Evolutionary conservation across 345 rosid species (phyloP), one percentile per base, ranked within the genome.

Genomic region (Alliaria petiolata): DNA sequence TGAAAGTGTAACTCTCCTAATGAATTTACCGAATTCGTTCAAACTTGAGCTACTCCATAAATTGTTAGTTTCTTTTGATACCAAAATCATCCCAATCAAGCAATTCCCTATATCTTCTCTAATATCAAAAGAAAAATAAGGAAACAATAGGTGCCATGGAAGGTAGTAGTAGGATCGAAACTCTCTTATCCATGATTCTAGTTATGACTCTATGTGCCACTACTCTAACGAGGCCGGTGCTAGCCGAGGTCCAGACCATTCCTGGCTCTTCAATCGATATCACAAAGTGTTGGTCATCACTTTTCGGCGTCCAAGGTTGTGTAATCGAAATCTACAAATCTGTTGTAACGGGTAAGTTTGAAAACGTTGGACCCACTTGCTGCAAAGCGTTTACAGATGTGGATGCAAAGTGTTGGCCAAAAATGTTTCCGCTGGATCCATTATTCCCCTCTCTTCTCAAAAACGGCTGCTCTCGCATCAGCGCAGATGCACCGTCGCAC

Each of bases 361-460:
- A 63, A 45, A 63, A 46, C 5, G 19, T 62, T 63, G 31, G 43
- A 46, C 31, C 31, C 0, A 36, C 68, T 3, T 63, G 68, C 7
- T 63, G 55, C 55, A 62, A 62, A 9, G 38, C 51, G 6, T 60
- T 60, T 42, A 26, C 22, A 5, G 51, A 42, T 13, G 20, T 60
- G 2, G 66, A 62, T 43, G 54, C 42, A 62, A 62, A 11, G 10
- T 44, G 28, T 45, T 62, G 54, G 67, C 42, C 67, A 15, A 31
- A 45, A 13, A 62, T 62, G 52, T 56, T 34, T 17, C 42, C 62
- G 4, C 5, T 56, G 58, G 34, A 62, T 44, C 67, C 67, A 30
- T 11, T 62, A 20, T 62, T 62, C 39, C 67, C 40, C 6, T 40
- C 40, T 62, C 53, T 62, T 16, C 39, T 62, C 53, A 62, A 62